Evolutionary conservation across 331 rosid species (phyloP).

Genomic region (Rhamnella rubrinervis): DNA sequence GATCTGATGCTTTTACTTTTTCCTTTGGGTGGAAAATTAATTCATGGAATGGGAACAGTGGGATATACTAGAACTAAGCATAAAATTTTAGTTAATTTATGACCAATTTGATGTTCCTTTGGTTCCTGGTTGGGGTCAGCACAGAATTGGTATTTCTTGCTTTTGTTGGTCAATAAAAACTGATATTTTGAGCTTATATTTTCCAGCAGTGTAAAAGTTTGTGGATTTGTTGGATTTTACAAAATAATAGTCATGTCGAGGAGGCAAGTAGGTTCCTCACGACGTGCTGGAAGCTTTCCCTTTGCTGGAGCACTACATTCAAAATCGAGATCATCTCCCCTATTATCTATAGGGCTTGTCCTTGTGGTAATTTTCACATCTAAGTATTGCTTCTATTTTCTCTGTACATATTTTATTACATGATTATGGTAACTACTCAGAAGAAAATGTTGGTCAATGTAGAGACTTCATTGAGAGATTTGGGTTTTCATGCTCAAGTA

Average conservation of each 20-base stretch:
- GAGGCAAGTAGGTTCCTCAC: constrained; percentile 59
- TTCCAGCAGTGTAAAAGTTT: constrained; percentile 18
- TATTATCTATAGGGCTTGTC: constrained; percentile 53
- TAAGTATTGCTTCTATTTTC: background rate
- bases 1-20: background rate
- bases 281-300: constrained; percentile 62
- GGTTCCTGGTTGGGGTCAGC: background rate
- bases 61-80: background rate
- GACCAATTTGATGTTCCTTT: background rate
- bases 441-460: too few species aligned
- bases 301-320: constrained; percentile 59
- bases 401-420: background rate
- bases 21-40: too few species aligned
- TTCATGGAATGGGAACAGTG: background rate
- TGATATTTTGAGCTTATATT: background rate
- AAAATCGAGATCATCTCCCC: constrained; percentile 66
- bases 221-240: constrained; percentile 7
- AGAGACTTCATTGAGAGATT: background rate
- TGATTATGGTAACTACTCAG: background rate
- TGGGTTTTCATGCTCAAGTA: background rate
- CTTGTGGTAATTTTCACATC: constrained; percentile 53
- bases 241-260: constrained; percentile 45
- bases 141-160: background rate
- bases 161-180: background rate
- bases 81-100: background rate